Evolutionary conservation across 352 stramenopile genomes (phyloP), one percentile per base, ranked within the genome.

Genomic region (Pythium biforme): DNA sequence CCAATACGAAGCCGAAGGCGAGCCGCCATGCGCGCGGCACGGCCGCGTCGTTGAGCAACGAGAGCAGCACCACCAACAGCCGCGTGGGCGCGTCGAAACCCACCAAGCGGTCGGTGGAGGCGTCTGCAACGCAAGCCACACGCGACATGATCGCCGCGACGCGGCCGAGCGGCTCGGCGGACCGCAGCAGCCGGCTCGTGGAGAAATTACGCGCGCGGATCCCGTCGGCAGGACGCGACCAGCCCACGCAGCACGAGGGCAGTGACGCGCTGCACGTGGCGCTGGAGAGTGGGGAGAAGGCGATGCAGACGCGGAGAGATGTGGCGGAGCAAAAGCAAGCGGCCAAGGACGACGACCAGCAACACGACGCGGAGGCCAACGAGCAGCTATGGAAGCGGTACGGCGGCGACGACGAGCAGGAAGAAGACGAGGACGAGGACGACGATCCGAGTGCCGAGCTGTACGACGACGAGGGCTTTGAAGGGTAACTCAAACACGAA

Each of bases 151-250:
- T 15, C 1, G 39, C 39, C 9, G 6, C 68, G 59, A 15, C 56
- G 1, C 39, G 41, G 4, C 59, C 59, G 9, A 40, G 8, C 1
- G 59, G 54, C 7, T 63, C 62, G 10, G 62, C 55, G 0, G 53
- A 68, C 53, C 52, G 43, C 20, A 58, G 43, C n/a, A 68, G 65
- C 6, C 76, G 79, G 31, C 55, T 90, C 27, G 81, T 90, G 12
- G 69, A 76, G 0, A 86, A 80, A 34, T 64, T 90, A 17, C 72
- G 81, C 3, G 69, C 79, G 1, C 79, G 69, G 0, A 69, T 88
- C 27, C 78, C 73, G 20, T 83, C 77, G 37, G 37, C 37, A 3
- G 75, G 66, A 1, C 66, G 77, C 27, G 63, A 54, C 27, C 19
- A 43, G 37, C 37, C 37, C 9, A 46, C 23, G 17, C 20, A 20